Evolutionary conservation across 2,329 filamentous ascomycete genomes (phyloP).

Genomic region (Aspergillus hiratsukae): DNA sequence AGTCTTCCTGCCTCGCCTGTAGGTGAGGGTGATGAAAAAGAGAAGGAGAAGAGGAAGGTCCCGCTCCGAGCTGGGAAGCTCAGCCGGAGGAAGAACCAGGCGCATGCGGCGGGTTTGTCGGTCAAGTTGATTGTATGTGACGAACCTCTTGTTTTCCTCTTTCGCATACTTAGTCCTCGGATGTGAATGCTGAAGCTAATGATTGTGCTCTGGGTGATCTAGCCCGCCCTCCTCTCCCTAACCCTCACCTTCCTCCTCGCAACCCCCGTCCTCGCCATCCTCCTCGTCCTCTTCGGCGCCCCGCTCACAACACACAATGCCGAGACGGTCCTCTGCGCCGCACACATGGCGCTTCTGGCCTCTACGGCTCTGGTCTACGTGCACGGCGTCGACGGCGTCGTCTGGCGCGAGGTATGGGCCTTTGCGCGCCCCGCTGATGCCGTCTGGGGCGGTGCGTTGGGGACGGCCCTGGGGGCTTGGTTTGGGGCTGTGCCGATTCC

Average conservation of each 20-base stretch:
- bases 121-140: conserved; percentile 25
- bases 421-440: conserved; percentile 73
- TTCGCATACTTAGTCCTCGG: not conserved
- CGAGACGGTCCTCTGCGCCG: conserved; percentile 74
- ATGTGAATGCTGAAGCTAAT: not conserved
- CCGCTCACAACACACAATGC: conserved; percentile 75
- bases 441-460: conserved; percentile 76
- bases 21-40: conserved; percentile 9
- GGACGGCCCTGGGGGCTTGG: conserved; percentile 79
- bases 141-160: not conserved
- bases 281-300: conserved; percentile 84
- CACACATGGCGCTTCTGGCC: conserved; percentile 75
- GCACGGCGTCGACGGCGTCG: conserved; percentile 67
- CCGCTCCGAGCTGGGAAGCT: conserved; percentile 16
- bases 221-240: conserved; percentile 70
- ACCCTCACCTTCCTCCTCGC: conserved; percentile 48
- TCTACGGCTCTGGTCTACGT: conserved; percentile 79
- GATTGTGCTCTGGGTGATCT: conserved; percentile 8
- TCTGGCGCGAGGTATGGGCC: conserved; percentile 67
- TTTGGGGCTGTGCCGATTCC: conserved; percentile 92
- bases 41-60: conserved; percentile 6
- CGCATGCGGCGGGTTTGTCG: conserved; percentile 5
- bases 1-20: not conserved
- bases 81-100: conserved; percentile 16
- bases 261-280: conserved; percentile 53